Conservation (phyloP, 176 grass and related monocot genomes). For the Puya raimondii region DNA sequence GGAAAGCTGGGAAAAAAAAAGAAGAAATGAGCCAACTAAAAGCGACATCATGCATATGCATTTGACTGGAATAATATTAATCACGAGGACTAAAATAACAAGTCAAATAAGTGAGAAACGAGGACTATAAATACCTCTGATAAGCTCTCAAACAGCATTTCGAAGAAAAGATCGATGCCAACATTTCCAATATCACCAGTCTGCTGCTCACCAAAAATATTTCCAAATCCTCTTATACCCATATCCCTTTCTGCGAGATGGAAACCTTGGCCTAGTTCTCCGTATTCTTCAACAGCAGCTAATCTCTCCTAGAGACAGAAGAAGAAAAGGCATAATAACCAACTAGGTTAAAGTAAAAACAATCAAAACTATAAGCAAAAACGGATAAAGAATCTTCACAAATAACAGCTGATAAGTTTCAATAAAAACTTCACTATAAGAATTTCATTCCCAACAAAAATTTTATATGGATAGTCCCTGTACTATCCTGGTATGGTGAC, state of each 20-base stretch:
- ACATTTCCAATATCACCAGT: conserved; percentile 97
- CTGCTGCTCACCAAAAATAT: conserved; percentile 94
- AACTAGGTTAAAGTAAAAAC: neutral
- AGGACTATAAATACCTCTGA: conserved; percentile 52
- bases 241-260: conserved; percentile 96
- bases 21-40: neutral
- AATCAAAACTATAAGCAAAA: no score
- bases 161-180: conserved; percentile 89
- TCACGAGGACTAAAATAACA: neutral
- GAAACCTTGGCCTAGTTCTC: conserved; percentile 85
- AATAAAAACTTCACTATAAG: neutral
- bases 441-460: neutral
- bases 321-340: conserved; percentile 1
- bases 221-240: conserved; percentile 89
- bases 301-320: conserved; percentile 64
- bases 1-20: neutral
- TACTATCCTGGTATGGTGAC: no score
- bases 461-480: no score
- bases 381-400: neutral
- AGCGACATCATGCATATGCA: neutral
- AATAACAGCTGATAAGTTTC: neutral
- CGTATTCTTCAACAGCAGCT: conserved; percentile 78
- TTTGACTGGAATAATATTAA: neutral
- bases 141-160: conserved; percentile 98
- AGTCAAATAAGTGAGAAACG: neutral